A percentile compares a stretch with the other conserved stretches of the same genome.
These are phyloP conservation scores for Fusarium aywerte DNA, from an alignment of 2,329 filamentous ascomycete genomes.

Conservation along the genomic window DNA sequence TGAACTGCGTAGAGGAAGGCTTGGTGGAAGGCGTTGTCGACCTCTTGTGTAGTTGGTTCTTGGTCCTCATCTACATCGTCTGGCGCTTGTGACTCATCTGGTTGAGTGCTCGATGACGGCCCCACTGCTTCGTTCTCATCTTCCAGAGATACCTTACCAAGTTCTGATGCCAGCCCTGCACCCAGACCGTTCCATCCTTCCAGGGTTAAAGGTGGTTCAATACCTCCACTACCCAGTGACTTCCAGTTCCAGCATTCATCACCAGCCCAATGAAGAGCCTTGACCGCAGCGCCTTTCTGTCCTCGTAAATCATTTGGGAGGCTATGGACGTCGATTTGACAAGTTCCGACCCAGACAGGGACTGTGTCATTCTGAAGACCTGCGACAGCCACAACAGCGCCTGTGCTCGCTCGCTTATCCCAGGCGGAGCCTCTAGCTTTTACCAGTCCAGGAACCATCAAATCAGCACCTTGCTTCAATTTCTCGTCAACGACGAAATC, in stretches of 20 bases:
- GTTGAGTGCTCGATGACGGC: neutral
- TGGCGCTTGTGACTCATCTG: neutral
- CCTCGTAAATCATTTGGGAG: slow-evolving; percentile 28
- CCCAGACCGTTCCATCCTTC: slow-evolving; percentile 34
- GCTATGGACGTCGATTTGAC: slow-evolving; percentile 31
- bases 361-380: slow-evolving; percentile 38
- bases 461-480: slow-evolving; percentile 35
- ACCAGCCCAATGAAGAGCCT: slow-evolving; percentile 39
- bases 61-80: slow-evolving; percentile 16
- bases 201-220: slow-evolving; percentile 27
- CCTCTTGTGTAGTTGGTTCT: slow-evolving; percentile 38
- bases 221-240: slow-evolving; percentile 36
- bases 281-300: slow-evolving; percentile 36
- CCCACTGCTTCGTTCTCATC: neutral
- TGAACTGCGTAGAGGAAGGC: slow-evolving; percentile 39
- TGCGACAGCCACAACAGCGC: slow-evolving; percentile 40
- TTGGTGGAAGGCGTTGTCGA: slow-evolving; percentile 35
- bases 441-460: slow-evolving; percentile 40
- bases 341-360: slow-evolving; percentile 37
- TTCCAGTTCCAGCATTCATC: slow-evolving; percentile 43
- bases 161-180: neutral
- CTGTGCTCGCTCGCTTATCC: slow-evolving; percentile 33
- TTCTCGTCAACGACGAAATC: slow-evolving; percentile 43
- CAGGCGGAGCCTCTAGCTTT: slow-evolving; percentile 27
- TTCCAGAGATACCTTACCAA: neutral